Conservation (phyloP, 1,284 basidiomycete genomes). For the Leccinum angustisporum region DNA sequence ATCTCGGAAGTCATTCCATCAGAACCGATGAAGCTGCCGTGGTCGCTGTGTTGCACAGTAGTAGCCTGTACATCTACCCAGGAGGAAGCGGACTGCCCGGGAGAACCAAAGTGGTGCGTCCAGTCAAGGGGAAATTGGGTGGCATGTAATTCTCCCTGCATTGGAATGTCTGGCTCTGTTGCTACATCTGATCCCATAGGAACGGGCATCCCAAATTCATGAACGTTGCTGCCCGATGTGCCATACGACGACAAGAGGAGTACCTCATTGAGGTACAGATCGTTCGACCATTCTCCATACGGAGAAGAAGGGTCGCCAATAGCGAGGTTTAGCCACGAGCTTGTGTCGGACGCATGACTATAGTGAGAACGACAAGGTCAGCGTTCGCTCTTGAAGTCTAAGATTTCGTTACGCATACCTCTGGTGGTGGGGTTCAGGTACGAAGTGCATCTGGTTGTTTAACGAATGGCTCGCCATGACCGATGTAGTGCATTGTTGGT, state of each 20-base stretch:
- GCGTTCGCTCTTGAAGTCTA: background rate
- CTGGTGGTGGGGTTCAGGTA: background rate
- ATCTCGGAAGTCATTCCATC: background rate
- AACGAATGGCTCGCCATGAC: background rate
- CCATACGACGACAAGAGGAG: background rate
- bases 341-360: slow-evolving; percentile 4
- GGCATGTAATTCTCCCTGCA: background rate
- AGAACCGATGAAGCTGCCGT: background rate
- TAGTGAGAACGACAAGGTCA: background rate
- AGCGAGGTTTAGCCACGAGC: slow-evolving; percentile 5
- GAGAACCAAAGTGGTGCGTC: background rate
- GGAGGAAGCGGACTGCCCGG: slow-evolving; percentile 3
- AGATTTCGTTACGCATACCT: slow-evolving; percentile 14
- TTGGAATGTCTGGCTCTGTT: slow-evolving; percentile 8
- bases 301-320: background rate
- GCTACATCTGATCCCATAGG: slow-evolving; percentile 1
- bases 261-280: background rate
- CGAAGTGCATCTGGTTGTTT: background rate
- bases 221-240: background rate
- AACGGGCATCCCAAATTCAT: background rate
- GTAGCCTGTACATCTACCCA: slow-evolving; percentile 4
- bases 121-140: background rate
- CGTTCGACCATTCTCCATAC: background rate
- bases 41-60: background rate
- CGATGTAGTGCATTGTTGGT: slow-evolving; percentile 7